Base-by-base conservation (phyloP, 331 rosid genomes). In the Erythrophleum ivorense region DNA sequence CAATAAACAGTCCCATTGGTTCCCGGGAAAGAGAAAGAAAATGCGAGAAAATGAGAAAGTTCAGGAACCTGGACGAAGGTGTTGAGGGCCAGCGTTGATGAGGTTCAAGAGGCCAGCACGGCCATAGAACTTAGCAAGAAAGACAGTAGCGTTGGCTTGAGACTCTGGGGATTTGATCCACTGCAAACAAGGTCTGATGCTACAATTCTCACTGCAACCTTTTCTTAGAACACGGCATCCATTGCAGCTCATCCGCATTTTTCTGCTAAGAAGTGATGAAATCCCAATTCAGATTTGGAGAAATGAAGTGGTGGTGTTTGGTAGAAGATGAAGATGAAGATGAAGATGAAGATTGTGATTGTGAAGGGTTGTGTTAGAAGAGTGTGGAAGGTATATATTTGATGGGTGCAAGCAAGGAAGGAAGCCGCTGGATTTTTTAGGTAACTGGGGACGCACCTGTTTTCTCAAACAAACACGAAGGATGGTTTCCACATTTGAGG, bases 71-170 rank as follows among this genome's bases (percentile, higher is more conserved):
- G 99, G 97, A 13, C 99, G 99, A 75, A 89, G 97, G 75, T 94
- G 86, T 50, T 92, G 60, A 12, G 98, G 94, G 0, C 90, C 95
- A 58, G 99, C 92, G 91, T 89, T 92, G 90, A 96, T 81, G 81
- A 96, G 98, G 73, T 96, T 92, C 81, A 91, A 81, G 75, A 96
- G 99, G 6, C 99, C 99, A 11, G 98, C 99, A 2, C 99, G 99
- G 81, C 99, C 99, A 74, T 93, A 96, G 75, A 96, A 96, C 86
- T 96, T 96, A 57, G 99, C 98, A 6, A 96, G 97, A 67, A 96
- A 96, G 10, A 96, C 88, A 41, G 99, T 96, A 10, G 97, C 99
- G 85, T 96, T 92, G 5, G 97, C 92, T 58, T 96, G 99, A 7
- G 99, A 92, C 24, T 94, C 91, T 0, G 98, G 90, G 83, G 83